Percentiles rank a stretch among this genome's conserved stretches.
Evolutionary conservation across 139 green algal species (phyloP).

Genomic region (Haematococcus lacustris): DNA sequence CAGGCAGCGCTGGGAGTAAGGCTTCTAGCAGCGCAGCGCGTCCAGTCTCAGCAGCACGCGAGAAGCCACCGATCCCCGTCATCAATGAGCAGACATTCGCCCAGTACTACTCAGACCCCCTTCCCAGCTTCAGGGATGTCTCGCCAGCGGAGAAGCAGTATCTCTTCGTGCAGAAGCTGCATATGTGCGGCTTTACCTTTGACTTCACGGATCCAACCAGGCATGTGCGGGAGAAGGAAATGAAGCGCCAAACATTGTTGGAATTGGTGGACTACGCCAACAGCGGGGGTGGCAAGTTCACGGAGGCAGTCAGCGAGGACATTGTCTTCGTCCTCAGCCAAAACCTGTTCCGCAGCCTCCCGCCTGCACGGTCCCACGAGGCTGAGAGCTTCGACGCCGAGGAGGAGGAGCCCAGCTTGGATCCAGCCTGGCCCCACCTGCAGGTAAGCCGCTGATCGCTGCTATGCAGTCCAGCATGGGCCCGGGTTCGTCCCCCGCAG

Average conservation of each 20-base stretch:
- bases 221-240: conserved; percentile 92
- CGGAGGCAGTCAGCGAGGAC: conserved; percentile 82
- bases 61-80: conserved; percentile 54
- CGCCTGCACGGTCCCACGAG: conserved; percentile 66
- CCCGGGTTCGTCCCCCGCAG: too few relatives aligned
- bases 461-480: too few relatives aligned
- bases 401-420: conserved; percentile 93
- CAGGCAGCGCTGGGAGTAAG: too few relatives aligned
- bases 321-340: conserved; percentile 89
- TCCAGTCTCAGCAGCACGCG: conserved; percentile 28
- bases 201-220: conserved; percentile 85
- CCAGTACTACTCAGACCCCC: conserved; percentile 55
- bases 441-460: conserved; percentile 57
- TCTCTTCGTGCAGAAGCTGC: conserved; percentile 95
- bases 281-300: conserved; percentile 89
- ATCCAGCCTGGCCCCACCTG: conserved; percentile 96
- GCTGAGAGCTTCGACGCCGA: conserved; percentile 79
- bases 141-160: conserved; percentile 72
- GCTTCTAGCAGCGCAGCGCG: conserved; percentile 12
- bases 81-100: conserved; percentile 42
- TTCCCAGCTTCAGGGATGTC: conserved; percentile 90
- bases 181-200: conserved; percentile 91
- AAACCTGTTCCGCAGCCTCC: conserved; percentile 96
- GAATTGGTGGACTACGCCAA: conserved; percentile 99
- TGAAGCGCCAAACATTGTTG: conserved; percentile 94